Conservation (phyloP, 2,329 filamentous ascomycete species). For the Fusarium xyrophilum region DNA sequence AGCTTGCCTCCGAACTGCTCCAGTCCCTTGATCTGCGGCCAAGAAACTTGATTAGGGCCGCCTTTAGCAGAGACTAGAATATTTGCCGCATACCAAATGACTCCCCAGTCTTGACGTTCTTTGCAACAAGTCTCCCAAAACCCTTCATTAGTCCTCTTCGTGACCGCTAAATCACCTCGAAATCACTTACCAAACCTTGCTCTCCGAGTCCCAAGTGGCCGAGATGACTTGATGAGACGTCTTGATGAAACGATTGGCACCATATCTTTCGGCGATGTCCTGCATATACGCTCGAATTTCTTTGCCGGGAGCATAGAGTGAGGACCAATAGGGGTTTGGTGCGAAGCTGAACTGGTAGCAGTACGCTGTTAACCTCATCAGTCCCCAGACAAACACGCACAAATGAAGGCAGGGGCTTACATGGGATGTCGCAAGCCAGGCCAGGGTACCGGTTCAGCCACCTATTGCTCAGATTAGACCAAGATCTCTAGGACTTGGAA, state of each 20-base stretch:
- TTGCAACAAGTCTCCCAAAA: neutral
- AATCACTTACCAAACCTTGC: neutral
- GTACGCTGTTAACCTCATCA: neutral
- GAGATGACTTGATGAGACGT: neutral
- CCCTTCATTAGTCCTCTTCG: neutral
- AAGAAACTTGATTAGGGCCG: neutral
- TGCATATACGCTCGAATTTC: neutral
- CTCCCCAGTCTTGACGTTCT: neutral
- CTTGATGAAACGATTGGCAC: neutral
- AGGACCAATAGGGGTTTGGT: neutral
- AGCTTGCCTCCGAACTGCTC: neutral
- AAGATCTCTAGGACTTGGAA: accelerated
- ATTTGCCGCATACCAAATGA: neutral
- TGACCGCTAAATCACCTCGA: too few species aligned
- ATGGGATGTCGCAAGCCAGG: neutral
- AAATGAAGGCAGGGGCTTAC: neutral
- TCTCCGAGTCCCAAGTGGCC: neutral
- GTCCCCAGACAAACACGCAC: accelerated
- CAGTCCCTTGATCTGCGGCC: neutral
- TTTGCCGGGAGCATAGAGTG: neutral
- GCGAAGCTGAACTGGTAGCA: neutral
- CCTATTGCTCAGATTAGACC: neutral
- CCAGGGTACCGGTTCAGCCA: neutral
- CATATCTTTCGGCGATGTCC: neutral
- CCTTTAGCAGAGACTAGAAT: neutral